These are phyloP conservation scores for Aspergillus campestris DNA, from an alignment of 495 filamentous ascomycete species.

Conservation along the genomic window DNA sequence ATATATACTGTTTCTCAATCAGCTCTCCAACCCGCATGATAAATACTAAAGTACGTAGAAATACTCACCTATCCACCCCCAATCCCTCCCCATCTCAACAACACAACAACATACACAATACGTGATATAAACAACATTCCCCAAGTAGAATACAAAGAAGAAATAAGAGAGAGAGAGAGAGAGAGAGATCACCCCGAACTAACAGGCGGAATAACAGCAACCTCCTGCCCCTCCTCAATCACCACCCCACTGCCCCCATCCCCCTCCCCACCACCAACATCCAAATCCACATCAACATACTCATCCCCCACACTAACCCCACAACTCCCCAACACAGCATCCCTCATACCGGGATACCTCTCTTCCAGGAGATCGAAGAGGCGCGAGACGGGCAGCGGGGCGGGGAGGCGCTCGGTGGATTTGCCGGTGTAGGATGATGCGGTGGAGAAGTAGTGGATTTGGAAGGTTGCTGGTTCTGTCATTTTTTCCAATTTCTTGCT, in stretches of 20 bases:
- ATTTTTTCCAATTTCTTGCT: too few species aligned
- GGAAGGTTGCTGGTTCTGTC: slow-evolving; percentile 41
- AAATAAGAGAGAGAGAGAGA: too few species aligned
- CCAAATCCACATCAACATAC: slow-evolving; percentile 65
- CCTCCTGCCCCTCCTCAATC: slow-evolving; percentile 76
- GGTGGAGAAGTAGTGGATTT: slow-evolving; percentile 79
- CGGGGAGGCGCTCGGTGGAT: slow-evolving; percentile 60
- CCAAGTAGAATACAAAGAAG: slow-evolving; percentile 1
- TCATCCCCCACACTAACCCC: slow-evolving; percentile 80
- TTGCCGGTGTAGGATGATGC: slow-evolving; percentile 66
- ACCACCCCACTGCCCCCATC: slow-evolving; percentile 24
- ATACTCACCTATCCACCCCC: not conserved
- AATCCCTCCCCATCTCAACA: not conserved
- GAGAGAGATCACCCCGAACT: slow-evolving; percentile 45
- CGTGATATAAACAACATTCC: too few species aligned
- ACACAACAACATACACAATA: too few species aligned
- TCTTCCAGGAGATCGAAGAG: slow-evolving; percentile 69
- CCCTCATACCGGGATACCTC: slow-evolving; percentile 69
- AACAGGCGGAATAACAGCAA: slow-evolving; percentile 94
- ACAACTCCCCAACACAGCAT: slow-evolving; percentile 64
- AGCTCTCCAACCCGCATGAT: too few species aligned
- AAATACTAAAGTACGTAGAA: too few species aligned
- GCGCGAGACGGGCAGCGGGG: slow-evolving; percentile 57
- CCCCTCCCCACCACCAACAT: slow-evolving; percentile 67
- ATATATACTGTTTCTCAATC: not conserved